Evolutionary conservation across 2,329 filamentous ascomycete species (phyloP), one percentile per base, ranked within the genome.

Genomic region (Cercospora berteroae): DNA sequence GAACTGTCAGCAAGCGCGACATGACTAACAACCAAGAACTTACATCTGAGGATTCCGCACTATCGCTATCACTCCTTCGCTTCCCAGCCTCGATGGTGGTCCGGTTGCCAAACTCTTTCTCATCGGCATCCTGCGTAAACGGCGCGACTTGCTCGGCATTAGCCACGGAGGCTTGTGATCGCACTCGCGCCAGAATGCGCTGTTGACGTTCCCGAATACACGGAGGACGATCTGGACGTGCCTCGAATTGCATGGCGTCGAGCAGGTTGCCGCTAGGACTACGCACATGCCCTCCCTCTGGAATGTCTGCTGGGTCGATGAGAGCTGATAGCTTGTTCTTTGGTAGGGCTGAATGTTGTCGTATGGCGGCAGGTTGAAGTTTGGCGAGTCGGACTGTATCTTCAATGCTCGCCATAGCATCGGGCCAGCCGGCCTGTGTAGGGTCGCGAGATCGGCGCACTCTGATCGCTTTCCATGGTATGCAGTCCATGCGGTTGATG

Each of bases 141-240:
- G 31, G 27, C n/a, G 31, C 29, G n/a, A 29, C 44, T 31, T 52
- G 39, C n/a, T 29, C 60, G 7, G 25, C 42, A n/a, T 57, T 36
- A 1, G 33, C 36, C 52, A 64, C 12, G 0, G 39, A 25, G 4
- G 31, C 36, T 8, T 39, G 48, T 12, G 60, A 55, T 58, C 36
- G 63, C 1, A 68, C 66, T 4, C 67, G 67, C 60, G 71, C 63
- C 27, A 65, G 57, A 25, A 80, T 79, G 13, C 68, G 70, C 67
- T 77, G 72, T 69, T 79, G 78, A 18, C 79, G 73, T 71, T 80
- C 79, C 29, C 76, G 69, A 52, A 80, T 73, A 39, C 76, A 76
- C 31, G 73, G 59, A 2, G 78, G 78, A 5, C 79, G 75, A 65
- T 75, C 73, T 3, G 69, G 68, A 31, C 74, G 74, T 8, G 55